phyloP scores from a whole-genome alignment of 1,284 basidiomycete species.

The Puccinia triticina region DNA sequence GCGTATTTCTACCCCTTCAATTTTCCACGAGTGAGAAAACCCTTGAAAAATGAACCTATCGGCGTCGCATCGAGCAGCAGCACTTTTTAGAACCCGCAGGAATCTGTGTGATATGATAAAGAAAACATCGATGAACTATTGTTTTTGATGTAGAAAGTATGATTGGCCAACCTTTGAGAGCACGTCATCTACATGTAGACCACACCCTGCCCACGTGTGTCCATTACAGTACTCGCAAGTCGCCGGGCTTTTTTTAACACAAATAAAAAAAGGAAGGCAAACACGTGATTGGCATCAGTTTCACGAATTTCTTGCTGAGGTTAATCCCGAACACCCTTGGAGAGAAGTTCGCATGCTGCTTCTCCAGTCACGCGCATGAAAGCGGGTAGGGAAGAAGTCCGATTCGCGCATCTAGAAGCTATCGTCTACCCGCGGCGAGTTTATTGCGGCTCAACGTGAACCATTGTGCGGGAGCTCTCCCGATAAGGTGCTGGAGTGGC shows the following conservation, averaged over 20 bases:
- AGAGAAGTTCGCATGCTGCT: background rate
- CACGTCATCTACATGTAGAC: conserved; percentile 17
- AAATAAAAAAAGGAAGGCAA: background rate
- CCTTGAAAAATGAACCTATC: background rate
- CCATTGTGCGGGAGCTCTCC: background rate
- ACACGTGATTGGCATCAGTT: background rate
- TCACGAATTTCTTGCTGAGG: background rate
- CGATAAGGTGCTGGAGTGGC: background rate
- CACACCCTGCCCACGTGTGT: conserved; percentile 26
- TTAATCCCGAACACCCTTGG: background rate
- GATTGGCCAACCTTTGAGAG: conserved; percentile 3
- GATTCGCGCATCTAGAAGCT: background rate
- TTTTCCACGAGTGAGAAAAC: background rate
- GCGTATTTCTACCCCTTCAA: background rate
- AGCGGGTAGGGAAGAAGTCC: background rate
- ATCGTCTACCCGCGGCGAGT: conserved; percentile 3
- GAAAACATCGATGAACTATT: background rate
- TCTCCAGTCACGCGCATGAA: background rate
- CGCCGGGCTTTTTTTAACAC: background rate
- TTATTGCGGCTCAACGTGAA: background rate
- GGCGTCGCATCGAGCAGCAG: background rate
- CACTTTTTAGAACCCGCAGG: conserved; percentile 12
- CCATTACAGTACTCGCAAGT: conserved; percentile 2
- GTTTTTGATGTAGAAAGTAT: background rate
- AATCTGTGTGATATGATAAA: background rate